Evolutionary conservation across 1,284 basidiomycete genomes (phyloP).

Genomic region (Mrakiaceae sp.): DNA sequence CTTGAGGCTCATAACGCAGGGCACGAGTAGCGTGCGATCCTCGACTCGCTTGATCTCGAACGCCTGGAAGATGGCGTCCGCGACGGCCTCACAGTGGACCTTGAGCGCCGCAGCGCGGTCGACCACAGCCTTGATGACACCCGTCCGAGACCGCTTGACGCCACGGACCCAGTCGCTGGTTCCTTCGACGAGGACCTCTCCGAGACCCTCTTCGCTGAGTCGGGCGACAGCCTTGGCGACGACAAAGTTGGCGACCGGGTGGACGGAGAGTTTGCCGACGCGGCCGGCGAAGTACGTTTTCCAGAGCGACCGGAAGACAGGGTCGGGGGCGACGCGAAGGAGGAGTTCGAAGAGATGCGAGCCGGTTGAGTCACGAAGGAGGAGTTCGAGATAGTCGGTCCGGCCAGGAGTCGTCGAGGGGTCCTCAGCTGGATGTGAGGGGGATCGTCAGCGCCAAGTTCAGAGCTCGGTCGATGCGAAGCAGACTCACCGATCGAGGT

Average conservation of each 20-base stretch:
- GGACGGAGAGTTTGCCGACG: constrained; percentile 56
- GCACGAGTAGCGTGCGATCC: constrained; percentile 44
- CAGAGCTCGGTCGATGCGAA: neutral
- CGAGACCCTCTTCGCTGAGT: constrained; percentile 46
- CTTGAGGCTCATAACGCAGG: constrained; percentile 53
- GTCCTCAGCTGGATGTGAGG: constrained; percentile 1
- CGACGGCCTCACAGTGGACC: constrained; percentile 28
- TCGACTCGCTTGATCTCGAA: constrained; percentile 46
- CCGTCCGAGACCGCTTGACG: constrained; percentile 40
- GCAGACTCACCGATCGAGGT: constrained; percentile 47
- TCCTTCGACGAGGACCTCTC: constrained; percentile 45
- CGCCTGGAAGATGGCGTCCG: constrained; percentile 28
- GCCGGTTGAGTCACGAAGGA: constrained; percentile 71
- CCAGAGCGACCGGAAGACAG: constrained; percentile 63
- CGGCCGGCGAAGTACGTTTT: constrained; percentile 59
- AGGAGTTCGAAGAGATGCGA: constrained; percentile 77
- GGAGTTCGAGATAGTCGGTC: constrained; percentile 55
- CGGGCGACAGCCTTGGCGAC: constrained; percentile 63
- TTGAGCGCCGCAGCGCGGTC: constrained; percentile 49
- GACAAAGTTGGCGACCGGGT: constrained; percentile 87
- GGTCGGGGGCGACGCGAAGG: constrained; percentile 48
- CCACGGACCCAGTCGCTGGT: constrained; percentile 9
- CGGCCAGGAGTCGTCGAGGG: constrained; percentile 21
- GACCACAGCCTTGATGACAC: constrained; percentile 58
- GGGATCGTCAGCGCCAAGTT: neutral